Evolutionary conservation across 805 yeast genomes (phyloP).

Genomic region (Saccharomycopsis microspora): DNA sequence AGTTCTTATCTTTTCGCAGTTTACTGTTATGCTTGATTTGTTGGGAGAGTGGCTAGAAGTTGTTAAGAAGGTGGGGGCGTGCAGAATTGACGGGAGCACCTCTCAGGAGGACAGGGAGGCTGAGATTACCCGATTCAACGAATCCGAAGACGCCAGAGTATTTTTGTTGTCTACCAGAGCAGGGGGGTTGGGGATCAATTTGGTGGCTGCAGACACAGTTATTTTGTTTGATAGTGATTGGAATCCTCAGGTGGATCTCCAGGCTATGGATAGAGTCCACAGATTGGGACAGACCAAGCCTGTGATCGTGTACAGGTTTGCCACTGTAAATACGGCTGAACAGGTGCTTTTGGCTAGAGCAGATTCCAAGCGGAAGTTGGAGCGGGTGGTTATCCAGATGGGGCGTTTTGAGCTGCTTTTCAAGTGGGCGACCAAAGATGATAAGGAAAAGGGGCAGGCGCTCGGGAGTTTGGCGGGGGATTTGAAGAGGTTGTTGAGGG

Average conservation of each 20-base stretch:
- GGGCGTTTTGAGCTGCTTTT: constrained; percentile 42
- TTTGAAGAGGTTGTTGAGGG: constrained; percentile 28
- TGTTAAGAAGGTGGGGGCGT: constrained; percentile 30
- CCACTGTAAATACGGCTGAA: constrained; percentile 72
- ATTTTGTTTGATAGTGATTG: constrained; percentile 87
- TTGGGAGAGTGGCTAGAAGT: constrained; percentile 59
- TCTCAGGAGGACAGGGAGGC: constrained; percentile 53
- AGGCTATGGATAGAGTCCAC: constrained; percentile 93
- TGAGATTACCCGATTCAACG: constrained; percentile 44
- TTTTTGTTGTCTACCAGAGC: constrained; percentile 85
- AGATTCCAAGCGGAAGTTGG: constrained; percentile 68
- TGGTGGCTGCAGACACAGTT: constrained; percentile 82
- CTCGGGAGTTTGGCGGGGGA: constrained; percentile 27
- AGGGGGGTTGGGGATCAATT: constrained; percentile 88
- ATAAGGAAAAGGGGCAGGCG: constrained; percentile 18
- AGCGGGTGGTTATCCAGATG: constrained; percentile 59
- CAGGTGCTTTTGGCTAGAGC: constrained; percentile 72
- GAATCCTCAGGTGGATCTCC: constrained; percentile 95
- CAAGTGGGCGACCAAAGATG: constrained; percentile 23
- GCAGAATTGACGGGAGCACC: constrained; percentile 72
- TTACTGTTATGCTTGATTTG: constrained; percentile 72
- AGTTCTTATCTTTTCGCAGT: constrained; percentile 77
- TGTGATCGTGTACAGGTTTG: constrained; percentile 69
- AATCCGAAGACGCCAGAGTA: constrained; percentile 27
- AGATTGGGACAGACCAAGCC: constrained; percentile 86